Evolutionary conservation across 2,329 filamentous ascomycete genomes (phyloP).

Genomic region (Epichloe typhina): DNA sequence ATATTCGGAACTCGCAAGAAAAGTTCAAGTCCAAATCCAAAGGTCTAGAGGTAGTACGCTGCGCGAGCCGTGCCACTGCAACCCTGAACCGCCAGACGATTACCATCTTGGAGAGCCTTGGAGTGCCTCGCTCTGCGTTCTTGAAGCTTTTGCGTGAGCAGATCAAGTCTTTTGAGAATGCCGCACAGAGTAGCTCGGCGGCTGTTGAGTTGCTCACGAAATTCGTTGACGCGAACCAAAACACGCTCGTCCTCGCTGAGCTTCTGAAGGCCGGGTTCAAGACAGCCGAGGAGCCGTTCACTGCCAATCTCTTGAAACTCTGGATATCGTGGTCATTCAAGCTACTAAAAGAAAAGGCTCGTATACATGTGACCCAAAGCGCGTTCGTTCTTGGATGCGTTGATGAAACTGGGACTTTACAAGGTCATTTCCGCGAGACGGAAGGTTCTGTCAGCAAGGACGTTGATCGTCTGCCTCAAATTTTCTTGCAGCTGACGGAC

Average conservation of each 20-base stretch:
- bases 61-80: constrained; percentile 62
- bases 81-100: constrained; percentile 87
- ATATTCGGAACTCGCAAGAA: constrained; percentile 71
- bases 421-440: constrained; percentile 50
- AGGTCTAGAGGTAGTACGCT: constrained; percentile 73
- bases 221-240: constrained; percentile 76
- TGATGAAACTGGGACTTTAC: constrained; percentile 67
- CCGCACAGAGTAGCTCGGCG: constrained; percentile 50
- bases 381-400: constrained; percentile 81
- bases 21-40: constrained; percentile 68
- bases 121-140: constrained; percentile 57
- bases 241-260: constrained; percentile 57
- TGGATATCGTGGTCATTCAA: constrained; percentile 89
- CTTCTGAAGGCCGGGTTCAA: constrained; percentile 77
- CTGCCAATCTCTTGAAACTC: constrained; percentile 62
- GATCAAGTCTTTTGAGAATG: constrained; percentile 52
- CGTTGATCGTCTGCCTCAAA: constrained; percentile 54
- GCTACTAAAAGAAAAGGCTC: constrained; percentile 81
- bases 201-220: constrained; percentile 58
- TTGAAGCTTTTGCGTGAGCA: constrained; percentile 52
- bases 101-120: constrained; percentile 65
- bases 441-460: constrained; percentile 28
- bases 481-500: constrained; percentile 73
- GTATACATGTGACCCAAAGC: constrained; percentile 67
- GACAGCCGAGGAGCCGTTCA: constrained; percentile 60